phyloP scores from a whole-genome alignment of 2,329 filamentous ascomycete genomes.

The Zasmidium citrigriseum region DNA sequence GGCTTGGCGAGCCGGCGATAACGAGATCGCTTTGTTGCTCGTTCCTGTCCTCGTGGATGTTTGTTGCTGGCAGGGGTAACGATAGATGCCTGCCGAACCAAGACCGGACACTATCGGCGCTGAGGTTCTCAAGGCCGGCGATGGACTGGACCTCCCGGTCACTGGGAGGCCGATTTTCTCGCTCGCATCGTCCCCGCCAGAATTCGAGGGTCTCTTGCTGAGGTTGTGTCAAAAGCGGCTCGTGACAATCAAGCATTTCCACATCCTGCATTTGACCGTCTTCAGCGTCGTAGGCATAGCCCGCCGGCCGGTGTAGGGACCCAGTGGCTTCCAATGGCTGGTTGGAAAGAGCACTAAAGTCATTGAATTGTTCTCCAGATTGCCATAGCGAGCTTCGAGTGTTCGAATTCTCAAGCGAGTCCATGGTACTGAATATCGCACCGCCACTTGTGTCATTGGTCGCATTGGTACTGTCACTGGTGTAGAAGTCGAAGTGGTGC shows the following conservation, averaged over 20 bases:
- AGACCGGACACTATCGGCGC: background rate
- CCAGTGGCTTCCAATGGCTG: too few relatives aligned
- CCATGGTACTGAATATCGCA: too few relatives aligned
- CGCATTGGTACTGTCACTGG: background rate
- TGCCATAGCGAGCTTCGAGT: too few relatives aligned
- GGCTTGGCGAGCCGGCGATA: too few relatives aligned
- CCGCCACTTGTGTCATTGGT: too few relatives aligned
- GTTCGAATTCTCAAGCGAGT: too few relatives aligned
- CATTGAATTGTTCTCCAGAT: too few relatives aligned
- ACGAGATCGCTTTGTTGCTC: too few relatives aligned
- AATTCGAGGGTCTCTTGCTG: slow-evolving; percentile 1
- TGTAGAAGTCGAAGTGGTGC: background rate
- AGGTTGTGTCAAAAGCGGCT: background rate
- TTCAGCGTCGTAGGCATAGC: background rate
- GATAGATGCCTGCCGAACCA: background rate
- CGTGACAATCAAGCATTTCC: background rate
- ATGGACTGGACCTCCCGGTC: background rate
- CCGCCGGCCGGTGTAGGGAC: too few relatives aligned
- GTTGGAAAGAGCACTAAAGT: too few relatives aligned
- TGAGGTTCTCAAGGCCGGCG: background rate
- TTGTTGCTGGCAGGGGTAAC: too few relatives aligned
- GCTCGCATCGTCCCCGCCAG: background rate
- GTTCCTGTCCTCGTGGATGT: too few relatives aligned
- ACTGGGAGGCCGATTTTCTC: background rate
- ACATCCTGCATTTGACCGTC: background rate